Evolutionary conservation across 768 basidiomycete genomes (phyloP).

Genomic region (Boletus sp.): DNA sequence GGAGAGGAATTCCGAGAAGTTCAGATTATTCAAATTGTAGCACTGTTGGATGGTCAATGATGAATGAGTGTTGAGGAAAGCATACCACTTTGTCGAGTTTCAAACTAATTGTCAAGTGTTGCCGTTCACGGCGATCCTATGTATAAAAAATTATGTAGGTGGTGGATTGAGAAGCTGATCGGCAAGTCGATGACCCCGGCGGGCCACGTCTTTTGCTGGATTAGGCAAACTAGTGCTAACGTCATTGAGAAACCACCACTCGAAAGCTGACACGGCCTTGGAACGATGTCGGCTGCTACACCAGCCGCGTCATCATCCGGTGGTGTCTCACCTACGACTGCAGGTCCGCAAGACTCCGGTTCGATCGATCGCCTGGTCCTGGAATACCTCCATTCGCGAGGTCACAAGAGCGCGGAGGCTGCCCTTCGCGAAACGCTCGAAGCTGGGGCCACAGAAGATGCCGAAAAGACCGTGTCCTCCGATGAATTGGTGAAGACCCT

Average conservation of each 20-base stretch:
- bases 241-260: background rate
- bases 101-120: no score
- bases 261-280: background rate
- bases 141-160: no score
- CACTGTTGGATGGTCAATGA: background rate
- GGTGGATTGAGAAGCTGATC: no score
- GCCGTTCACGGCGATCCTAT: no score
- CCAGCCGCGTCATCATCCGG: constrained; percentile 36
- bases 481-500: constrained; percentile 57
- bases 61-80: no score
- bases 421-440: constrained; percentile 42
- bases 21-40: background rate
- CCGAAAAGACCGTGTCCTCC: constrained; percentile 40
- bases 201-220: background rate
- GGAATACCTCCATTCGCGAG: constrained; percentile 48
- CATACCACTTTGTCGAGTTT: no score
- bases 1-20: background rate
- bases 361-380: constrained; percentile 41
- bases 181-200: no score
- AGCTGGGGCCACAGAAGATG: constrained; percentile 31
- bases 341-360: constrained; percentile 28
- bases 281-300: constrained; percentile 30
- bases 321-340: constrained; percentile 31
- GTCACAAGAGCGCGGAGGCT: constrained; percentile 45
- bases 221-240: background rate